Conservation (phyloP, 257 asterid genomes). For the Mitragyna speciosa region DNA sequence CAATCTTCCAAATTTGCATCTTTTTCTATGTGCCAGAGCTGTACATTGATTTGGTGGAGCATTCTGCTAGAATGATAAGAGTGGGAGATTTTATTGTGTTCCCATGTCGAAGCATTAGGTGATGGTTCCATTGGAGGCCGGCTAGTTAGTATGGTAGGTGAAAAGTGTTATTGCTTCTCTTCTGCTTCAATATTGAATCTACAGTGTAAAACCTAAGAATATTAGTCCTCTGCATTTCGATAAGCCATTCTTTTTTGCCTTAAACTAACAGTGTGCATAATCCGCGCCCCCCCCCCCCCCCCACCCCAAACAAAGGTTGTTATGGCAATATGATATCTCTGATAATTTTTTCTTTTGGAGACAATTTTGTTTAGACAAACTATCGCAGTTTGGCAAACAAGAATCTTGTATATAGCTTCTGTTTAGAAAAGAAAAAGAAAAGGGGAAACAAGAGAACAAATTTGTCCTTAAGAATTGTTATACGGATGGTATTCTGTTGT, state of each 20-base stretch:
- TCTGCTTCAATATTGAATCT: neutral
- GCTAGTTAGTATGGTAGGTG: neutral
- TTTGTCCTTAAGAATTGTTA: neutral
- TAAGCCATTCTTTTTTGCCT: neutral
- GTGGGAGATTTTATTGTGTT: neutral
- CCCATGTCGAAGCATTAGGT: neutral
- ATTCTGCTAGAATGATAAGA: neutral
- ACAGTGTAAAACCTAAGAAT: neutral
- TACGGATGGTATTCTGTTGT: too few species aligned
- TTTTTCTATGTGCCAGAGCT: slow-evolving; percentile 8
- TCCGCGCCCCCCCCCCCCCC: too few species aligned
- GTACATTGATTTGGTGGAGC: slow-evolving; percentile 5
- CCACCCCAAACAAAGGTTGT: too few species aligned
- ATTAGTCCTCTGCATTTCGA: neutral
- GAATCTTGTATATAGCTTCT: neutral
- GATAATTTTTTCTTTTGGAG: neutral
- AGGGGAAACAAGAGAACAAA: neutral
- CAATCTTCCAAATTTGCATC: neutral
- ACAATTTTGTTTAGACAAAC: neutral
- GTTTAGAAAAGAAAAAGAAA: neutral
- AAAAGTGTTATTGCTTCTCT: neutral
- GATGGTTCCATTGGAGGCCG: neutral
- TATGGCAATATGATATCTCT: neutral
- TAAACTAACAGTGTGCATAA: neutral
- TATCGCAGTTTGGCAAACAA: neutral